These are phyloP conservation scores for Phialophora macrospora DNA, from an alignment of 2,329 filamentous ascomycete genomes.

Conservation along the genomic window DNA sequence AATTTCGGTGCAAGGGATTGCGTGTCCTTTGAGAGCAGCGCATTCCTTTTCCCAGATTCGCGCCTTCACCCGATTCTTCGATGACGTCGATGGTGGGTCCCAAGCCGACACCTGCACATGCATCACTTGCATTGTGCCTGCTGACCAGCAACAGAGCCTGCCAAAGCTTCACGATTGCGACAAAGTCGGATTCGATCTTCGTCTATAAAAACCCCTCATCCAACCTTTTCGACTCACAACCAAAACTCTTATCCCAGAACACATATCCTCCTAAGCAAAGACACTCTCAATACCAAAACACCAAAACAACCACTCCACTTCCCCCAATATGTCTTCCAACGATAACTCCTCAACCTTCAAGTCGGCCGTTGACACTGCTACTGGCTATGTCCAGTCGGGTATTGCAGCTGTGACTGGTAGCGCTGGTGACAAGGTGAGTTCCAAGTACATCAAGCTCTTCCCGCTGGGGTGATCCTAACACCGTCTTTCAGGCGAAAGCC, in stretches of 20 bases:
- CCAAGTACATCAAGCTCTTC: background rate
- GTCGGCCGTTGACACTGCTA: constrained; percentile 74
- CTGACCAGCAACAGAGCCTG: constrained; percentile 1
- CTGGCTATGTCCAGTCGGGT: constrained; percentile 72
- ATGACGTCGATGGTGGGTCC: constrained; percentile 22
- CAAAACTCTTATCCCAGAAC: background rate
- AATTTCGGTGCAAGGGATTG: constrained; percentile 7
- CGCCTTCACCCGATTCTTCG: background rate
- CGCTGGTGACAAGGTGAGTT: constrained; percentile 65
- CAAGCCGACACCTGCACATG: constrained; percentile 3
- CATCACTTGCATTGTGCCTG: constrained; percentile 4
- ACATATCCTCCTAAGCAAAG: constrained; percentile 3
- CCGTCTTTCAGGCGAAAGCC: constrained; percentile 53
- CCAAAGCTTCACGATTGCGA: constrained; percentile 7
- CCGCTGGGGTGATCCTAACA: background rate
- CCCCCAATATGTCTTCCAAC: constrained; percentile 31
- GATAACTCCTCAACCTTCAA: constrained; percentile 72
- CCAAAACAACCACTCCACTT: constrained; percentile 10
- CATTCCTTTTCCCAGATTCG: constrained; percentile 11
- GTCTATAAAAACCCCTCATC: constrained; percentile 19
- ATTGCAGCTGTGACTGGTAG: constrained; percentile 76
- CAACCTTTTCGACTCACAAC: background rate
- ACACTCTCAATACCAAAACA: constrained; percentile 6
- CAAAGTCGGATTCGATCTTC: background rate
- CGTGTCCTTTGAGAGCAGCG: constrained; percentile 6